Evolutionary conservation across 2,329 filamentous ascomycete genomes (phyloP), one percentile per base, ranked within the genome.

Genomic region (Colletotrichum sp.): DNA sequence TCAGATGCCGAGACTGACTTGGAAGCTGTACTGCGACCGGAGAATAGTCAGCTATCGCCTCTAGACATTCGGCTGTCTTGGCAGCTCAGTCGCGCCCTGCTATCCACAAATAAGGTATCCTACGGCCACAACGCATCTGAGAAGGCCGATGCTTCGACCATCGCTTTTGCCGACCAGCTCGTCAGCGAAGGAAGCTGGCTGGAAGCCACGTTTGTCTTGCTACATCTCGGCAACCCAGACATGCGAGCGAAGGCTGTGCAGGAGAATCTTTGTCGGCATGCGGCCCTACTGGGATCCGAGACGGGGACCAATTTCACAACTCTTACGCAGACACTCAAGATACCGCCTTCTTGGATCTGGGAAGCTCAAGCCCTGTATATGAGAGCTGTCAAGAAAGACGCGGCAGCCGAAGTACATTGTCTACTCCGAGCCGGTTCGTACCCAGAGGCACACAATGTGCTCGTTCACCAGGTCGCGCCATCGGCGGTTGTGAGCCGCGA

Each of bases 291-390:
- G 68, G 90, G 93, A 9, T 87, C 89, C 5, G 89, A 93, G 66
- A 87, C 89, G 10, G 89, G 90, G 77, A 82, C 86, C 18, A 89
- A 85, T 69, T 95, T 93, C 84, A 86, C 85, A 13, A 89, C 90
- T 16, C 87, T 97, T 26, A 90, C 90, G 0, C 86, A 90, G 60
- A 92, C 91, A 36, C 91, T 96, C 69, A 90, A 92, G 78, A 91
- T 99, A 57, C 95, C 96, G 1, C 85, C 89, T 2, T 84, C 90
- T 5, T 98, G 96, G 96, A 89, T 99, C 67, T 98, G 95, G 92
- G 92, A 95, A 76, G 95, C 97, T 21, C 95, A 96, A 82, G 96
- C 96, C 15, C 89, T 96, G 16, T 94, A 94, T 84, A 96, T 95
- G 85, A 94, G 95, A 77, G 93, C 93, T 74, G 92, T 93, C 63